Evolutionary conservation across 176 grass and related monocot genomes (phyloP).

Genomic region (Musa beccarii): DNA sequence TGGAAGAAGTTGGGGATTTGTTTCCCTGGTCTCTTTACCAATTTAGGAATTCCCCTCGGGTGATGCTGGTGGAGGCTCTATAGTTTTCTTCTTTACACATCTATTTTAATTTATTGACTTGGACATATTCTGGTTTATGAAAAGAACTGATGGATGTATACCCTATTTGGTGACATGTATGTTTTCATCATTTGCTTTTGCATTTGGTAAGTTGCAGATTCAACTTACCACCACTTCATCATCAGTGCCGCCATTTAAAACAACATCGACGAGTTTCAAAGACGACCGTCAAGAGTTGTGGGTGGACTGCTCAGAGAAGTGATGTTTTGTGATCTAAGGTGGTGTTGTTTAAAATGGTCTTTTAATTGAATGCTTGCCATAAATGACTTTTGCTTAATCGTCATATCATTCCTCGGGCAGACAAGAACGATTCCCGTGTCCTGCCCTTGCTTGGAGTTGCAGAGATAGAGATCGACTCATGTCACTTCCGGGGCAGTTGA

Average conservation of each 20-base stretch:
- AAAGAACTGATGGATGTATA: neutral
- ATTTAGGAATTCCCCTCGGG: neutral
- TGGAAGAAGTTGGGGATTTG: neutral
- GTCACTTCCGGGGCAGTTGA: no score
- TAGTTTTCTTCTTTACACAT: neutral
- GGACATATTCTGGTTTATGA: neutral
- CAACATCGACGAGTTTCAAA: no score
- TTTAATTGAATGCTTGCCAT: no score
- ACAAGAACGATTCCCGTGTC: no score
- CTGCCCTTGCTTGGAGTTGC: no score
- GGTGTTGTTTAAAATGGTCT: no score
- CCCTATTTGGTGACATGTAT: neutral
- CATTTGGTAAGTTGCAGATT: neutral
- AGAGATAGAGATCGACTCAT: no score
- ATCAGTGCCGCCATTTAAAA: neutral
- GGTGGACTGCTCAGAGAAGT: no score
- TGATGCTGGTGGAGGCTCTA: neutral
- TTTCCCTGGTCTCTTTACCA: neutral
- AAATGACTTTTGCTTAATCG: no score
- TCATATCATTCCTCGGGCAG: no score
- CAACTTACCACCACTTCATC: neutral
- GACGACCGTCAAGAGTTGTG: no score
- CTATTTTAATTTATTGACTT: neutral
- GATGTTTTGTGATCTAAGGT: no score
- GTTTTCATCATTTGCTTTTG: neutral